Percentiles rank a stretch among this genome's conserved stretches.
Evolutionary conservation across 495 filamentous ascomycete genomes (phyloP).

Genomic region (Annulohypoxylon nitens): DNA sequence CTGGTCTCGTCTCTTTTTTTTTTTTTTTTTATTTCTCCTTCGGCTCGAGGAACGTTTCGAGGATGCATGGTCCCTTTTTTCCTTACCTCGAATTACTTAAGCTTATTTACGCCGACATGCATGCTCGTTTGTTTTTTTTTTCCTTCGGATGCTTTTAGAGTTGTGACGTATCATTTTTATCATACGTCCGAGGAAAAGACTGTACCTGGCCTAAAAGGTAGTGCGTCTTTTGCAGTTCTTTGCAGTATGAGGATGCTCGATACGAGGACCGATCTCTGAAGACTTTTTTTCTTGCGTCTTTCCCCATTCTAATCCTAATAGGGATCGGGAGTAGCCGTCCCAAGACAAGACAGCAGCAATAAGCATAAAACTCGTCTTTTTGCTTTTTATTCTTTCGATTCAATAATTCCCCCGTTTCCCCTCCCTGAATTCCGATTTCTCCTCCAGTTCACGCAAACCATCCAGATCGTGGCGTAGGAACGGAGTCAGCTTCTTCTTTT

Average conservation of each 20-base stretch:
- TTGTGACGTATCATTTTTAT: conserved; percentile 11
- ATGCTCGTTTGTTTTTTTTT: neutral
- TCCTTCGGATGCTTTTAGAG: neutral
- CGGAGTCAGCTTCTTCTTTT: conserved; percentile 14
- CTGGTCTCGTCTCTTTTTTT: neutral
- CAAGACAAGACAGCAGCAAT: conserved; percentile 14
- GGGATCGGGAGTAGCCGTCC: conserved; percentile 22
- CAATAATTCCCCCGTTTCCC: neutral
- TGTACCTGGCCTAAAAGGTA: neutral
- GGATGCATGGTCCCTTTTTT: neutral
- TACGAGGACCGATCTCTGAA: neutral
- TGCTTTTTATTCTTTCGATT: conserved; percentile 12
- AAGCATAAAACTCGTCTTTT: neutral
- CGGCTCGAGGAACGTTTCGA: neutral
- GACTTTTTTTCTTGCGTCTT: neutral
- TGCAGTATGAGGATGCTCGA: neutral
- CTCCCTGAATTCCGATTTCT: conserved; percentile 1
- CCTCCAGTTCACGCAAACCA: conserved; percentile 19
- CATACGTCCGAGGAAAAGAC: neutral
- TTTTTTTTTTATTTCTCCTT: neutral
- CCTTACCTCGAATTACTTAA: conserved; percentile 6
- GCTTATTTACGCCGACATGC: conserved; percentile 10
- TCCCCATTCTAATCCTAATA: conserved; percentile 3
- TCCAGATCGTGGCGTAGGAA: conserved; percentile 21
- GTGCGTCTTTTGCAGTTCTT: neutral